Percentiles rank a stretch among this genome's conserved stretches.
Evolutionary conservation across 495 filamentous ascomycete species (phyloP).

Genomic region (Xylaria flabelliformis): DNA sequence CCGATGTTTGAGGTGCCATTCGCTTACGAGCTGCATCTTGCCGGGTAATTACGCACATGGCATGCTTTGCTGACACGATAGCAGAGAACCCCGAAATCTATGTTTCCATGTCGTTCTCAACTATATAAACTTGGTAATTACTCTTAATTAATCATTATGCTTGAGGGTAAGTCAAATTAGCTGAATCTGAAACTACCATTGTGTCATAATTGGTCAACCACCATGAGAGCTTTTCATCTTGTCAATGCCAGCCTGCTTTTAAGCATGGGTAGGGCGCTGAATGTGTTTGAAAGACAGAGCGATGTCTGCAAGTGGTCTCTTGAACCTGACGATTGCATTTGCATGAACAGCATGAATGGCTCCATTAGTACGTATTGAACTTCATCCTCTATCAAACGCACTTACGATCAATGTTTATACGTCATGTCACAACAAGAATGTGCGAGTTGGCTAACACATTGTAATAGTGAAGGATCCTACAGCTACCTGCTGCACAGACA

Average conservation of each 20-base stretch:
- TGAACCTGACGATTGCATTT: constrained; percentile 24
- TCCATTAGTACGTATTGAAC: constrained; percentile 9
- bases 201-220: neutral
- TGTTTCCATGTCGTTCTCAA: neutral
- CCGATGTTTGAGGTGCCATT: neutral
- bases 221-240: neutral
- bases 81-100: neutral
- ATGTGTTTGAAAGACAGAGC: constrained; percentile 23
- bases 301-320: constrained; percentile 28
- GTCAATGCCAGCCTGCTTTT: neutral
- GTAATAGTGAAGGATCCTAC: constrained; percentile 24
- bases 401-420: neutral
- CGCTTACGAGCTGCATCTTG: constrained; percentile 5
- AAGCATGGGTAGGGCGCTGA: neutral
- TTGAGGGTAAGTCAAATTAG: neutral
- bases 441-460: neutral
- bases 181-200: neutral
- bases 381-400: neutral
- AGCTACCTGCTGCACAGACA: constrained; percentile 13
- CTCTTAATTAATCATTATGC: neutral
- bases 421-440: neutral
- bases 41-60: constrained; percentile 20
- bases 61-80: neutral
- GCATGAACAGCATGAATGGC: constrained; percentile 25
- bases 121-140: neutral